Base-by-base conservation (phyloP, 176 grass and related monocot genomes). In the maize (Zea mays) region DNA sequence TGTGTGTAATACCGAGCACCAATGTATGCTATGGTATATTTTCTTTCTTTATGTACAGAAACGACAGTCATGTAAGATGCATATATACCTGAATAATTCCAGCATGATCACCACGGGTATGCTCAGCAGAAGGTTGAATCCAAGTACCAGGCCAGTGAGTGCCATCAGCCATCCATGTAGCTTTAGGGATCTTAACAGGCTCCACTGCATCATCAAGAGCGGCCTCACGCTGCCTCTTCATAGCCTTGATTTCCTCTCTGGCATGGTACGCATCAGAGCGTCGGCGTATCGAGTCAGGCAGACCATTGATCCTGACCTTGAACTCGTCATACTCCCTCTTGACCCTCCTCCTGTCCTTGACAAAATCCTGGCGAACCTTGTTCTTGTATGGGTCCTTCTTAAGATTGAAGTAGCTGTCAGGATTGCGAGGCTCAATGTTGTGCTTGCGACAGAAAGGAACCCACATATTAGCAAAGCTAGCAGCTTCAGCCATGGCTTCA, bases 301-400 rank as follows among this genome's bases (percentile, higher is more conserved):
- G 58, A 9, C 85, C 87, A 57, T 95, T 99, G 63, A 79, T 90
- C 4, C 96, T 76, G 59, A 99, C 96, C 83, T 99, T 99, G 88
- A 92, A 99, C 77, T 99, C 96, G 2, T 99, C 96, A 43, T 92
- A 99, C 80, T 99, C 96, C 70, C 96, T 92, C 88, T 99, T 99
- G 7, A 99, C 75, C 65, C 92, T 82, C 61, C 96, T 88, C 0
- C 96, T 85, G 69, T 99, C 96, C 92, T 99, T 99, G 16, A 95
- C 96, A 77, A 99, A 99, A 59, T 99, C 96, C 2, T 84, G 67
- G 13, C 83, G 85, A 1, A 95, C 85, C 75, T 99, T 99, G 50
- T 92, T 92, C 83, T 95, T 99, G 81, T 95, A 95, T 5, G 96
- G 96, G 62, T 99, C 96, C 81, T 58, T 94, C 89, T 95, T 99